Evolutionary conservation across 371 early-diverging fungal species (phyloP), one percentile per base, ranked within the genome.

Genomic region (Chytridiales sp.): DNA sequence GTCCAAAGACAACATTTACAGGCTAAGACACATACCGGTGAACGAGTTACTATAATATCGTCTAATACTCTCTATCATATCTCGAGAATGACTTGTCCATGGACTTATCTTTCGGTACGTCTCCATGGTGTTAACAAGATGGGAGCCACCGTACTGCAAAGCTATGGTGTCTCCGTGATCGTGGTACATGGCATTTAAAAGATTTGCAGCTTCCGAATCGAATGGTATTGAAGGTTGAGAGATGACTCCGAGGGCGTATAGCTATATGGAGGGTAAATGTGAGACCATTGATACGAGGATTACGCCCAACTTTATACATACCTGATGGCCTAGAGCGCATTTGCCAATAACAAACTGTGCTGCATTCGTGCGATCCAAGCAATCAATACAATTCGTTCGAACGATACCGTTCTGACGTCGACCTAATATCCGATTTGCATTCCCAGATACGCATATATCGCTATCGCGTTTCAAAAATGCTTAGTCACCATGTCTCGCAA

Each of bases 321-420:
- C 80, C 73, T 89, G 98, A 65, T 94, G 89, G 0, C 90, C 94
- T 1, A 97, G 75, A 2, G 93, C 96, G 47, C 91, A 87, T 72
- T 95, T 95, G 19, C 95, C 97, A 73, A 99, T 91, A 22, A 98
- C 81, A 64, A 92, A 95, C 67, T 99, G 99, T 0, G 97, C 95
- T 0, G 99, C 95, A 66, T 99, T 99, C 0, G 99, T 99, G 55
- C 99, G 84, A 74, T 99, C 99, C 13, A 99, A 71, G 72, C 98
- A 99, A 69, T 99, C 99, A 54, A 99, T 96, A 62, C 99, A 99
- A 70, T 99, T 99, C 17, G 97, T 97, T 34, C 99, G 82, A 4
- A 98, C 83, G 0, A 98, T 87, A 5, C 98, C 98, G 21, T 83
- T 81, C 67, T 99, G 94, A 24, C 64, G 61, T 3, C 72, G 64